Conservation (phyloP, 2,329 filamentous ascomycete genomes). For the Nemania serpens region DNA sequence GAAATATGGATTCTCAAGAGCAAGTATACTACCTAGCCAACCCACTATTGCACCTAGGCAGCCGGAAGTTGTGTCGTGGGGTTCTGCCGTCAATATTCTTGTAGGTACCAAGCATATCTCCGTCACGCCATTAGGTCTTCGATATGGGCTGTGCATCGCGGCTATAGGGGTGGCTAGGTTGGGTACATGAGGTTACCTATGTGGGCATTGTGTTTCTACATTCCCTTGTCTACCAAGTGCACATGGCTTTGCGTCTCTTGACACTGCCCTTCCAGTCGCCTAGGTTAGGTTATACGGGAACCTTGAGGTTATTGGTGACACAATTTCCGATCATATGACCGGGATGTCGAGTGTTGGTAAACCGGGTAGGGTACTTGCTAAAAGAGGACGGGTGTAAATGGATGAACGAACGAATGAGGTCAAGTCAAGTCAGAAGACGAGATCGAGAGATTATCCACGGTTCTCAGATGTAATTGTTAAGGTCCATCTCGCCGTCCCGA, state of each 20-base stretch:
- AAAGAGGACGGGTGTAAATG: neutral
- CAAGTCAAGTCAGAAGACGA: too few species aligned
- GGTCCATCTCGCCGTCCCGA: too few species aligned
- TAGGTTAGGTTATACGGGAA: too few species aligned
- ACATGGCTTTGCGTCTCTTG: neutral
- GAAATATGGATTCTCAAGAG: constrained; percentile 7
- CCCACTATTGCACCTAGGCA: too few species aligned
- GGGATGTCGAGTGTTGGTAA: neutral
- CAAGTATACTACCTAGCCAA: too few species aligned
- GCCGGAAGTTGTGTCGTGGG: constrained; percentile 9
- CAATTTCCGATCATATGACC: constrained; percentile 6
- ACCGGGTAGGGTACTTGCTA: neutral
- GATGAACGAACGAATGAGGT: too few species aligned
- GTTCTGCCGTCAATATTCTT: constrained; percentile 9
- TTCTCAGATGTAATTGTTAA: too few species aligned
- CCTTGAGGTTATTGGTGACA: neutral
- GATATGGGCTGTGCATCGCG: constrained; percentile 16
- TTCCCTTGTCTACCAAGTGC: too few species aligned
- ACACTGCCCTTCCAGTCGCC: neutral
- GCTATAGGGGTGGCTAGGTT: constrained; percentile 3
- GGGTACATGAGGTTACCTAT: too few species aligned
- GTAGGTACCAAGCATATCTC: neutral
- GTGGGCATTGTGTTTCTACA: too few species aligned
- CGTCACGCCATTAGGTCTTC: constrained; percentile 9
- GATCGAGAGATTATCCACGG: too few species aligned